phyloP scores from a whole-genome alignment of 1,284 basidiomycete genomes.

The Ustanciosporium gigantosporum region DNA sequence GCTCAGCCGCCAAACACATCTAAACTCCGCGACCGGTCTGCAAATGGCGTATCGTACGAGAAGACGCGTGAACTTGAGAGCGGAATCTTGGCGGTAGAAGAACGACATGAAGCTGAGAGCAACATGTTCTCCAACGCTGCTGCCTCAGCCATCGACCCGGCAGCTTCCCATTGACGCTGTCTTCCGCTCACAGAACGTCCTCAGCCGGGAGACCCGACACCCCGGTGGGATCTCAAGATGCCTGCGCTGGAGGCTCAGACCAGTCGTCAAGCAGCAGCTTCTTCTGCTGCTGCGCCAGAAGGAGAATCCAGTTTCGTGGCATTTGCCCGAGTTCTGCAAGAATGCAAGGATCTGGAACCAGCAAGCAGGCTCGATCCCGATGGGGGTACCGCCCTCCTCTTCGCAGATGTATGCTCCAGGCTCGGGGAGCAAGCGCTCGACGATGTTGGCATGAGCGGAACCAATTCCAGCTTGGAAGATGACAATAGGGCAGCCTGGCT shows the following conservation, averaged over 20 bases:
- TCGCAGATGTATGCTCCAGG: slow-evolving; percentile 46
- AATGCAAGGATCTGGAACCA: slow-evolving; percentile 34
- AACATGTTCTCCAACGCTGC: no score
- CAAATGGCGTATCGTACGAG: no score
- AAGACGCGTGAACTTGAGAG: no score
- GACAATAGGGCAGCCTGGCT: slow-evolving; percentile 40
- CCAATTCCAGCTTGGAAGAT: slow-evolving; percentile 21
- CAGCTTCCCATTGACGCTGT: no score
- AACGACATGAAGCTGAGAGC: no score
- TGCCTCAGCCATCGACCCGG: no score
- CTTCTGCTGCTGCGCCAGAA: background rate
- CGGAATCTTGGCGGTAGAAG: no score
- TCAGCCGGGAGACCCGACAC: no score
- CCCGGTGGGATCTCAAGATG: no score
- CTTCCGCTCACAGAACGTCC: no score
- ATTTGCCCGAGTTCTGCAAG: slow-evolving; percentile 46
- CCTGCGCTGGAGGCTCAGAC: slow-evolving; percentile 2
- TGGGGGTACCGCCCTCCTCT: slow-evolving; percentile 44
- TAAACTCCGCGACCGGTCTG: no score
- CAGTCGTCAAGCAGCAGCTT: slow-evolving; percentile 2
- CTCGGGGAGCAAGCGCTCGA: slow-evolving; percentile 35
- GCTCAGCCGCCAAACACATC: no score
- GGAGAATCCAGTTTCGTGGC: slow-evolving; percentile 44
- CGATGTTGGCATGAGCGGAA: slow-evolving; percentile 22
- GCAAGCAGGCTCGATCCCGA: slow-evolving; percentile 35